Evolutionary conservation across 495 filamentous ascomycete genomes (phyloP).

Genomic region (Trichoderma virens): DNA sequence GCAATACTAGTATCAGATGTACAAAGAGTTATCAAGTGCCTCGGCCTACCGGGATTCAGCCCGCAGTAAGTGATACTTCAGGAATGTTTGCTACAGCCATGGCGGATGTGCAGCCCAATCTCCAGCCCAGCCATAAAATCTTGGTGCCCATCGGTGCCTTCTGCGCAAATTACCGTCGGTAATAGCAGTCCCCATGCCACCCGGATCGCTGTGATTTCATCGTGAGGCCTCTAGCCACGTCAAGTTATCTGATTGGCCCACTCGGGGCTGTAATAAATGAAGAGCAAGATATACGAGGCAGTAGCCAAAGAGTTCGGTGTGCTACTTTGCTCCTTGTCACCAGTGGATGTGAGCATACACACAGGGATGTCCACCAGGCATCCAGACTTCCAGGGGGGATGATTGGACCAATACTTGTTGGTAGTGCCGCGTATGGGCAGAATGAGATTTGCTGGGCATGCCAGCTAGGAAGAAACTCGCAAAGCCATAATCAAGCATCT

Average conservation of each 20-base stretch:
- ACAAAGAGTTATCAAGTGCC: too few relatives aligned
- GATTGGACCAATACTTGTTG: not conserved
- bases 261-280: not conserved
- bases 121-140: not conserved
- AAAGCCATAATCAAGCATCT: not conserved
- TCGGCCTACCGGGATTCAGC: too few relatives aligned
- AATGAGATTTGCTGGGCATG: not conserved
- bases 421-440: not conserved
- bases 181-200: not conserved
- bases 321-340: not conserved
- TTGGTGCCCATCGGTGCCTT: not conserved
- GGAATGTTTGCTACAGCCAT: not conserved
- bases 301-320: not conserved
- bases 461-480: not conserved
- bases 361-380: not conserved
- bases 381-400: not conserved
- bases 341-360: not conserved
- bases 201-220: not conserved
- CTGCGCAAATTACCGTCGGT: not conserved
- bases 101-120: not conserved
- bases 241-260: not conserved
- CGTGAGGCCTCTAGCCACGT: not conserved
- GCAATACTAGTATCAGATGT: too few relatives aligned
- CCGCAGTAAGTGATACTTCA: too few relatives aligned
- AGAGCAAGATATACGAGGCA: not conserved